phyloP scores from a whole-genome alignment of 345 rosid genomes.

The Syzygium jambos region DNA sequence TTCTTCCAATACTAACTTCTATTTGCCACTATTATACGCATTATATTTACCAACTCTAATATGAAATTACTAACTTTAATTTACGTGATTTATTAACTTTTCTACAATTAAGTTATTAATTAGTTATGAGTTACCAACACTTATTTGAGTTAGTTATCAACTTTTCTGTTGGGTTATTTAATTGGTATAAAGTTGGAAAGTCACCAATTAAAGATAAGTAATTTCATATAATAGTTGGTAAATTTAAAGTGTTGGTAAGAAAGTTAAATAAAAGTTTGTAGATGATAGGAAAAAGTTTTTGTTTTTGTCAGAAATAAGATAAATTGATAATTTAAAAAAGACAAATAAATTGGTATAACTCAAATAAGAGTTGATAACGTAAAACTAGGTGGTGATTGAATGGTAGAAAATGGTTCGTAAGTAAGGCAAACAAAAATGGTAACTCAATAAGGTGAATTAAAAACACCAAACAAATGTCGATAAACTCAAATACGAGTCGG shows the following conservation, averaged over 20 bases:
- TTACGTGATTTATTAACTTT: neutral
- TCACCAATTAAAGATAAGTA: neutral
- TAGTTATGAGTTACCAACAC: neutral
- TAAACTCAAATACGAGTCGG: neutral
- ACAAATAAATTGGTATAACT: neutral
- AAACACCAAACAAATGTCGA: neutral
- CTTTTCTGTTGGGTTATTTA: neutral
- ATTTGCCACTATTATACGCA: too few species aligned
- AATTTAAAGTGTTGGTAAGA: neutral
- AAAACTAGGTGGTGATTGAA: neutral
- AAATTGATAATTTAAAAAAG: neutral
- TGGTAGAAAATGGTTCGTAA: neutral
- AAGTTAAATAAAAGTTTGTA: neutral
- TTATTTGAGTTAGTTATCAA: neutral
- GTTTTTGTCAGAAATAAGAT: neutral
- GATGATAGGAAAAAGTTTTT: neutral
- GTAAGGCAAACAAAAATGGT: neutral
- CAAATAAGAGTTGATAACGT: neutral
- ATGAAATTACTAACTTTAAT: neutral
- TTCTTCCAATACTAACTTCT: too few species aligned
- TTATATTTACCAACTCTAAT: neutral
- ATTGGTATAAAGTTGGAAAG: neutral
- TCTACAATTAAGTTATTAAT: neutral
- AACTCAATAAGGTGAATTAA: neutral
- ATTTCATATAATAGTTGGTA: neutral